Conservation (phyloP, 805 yeast genomes). For the Nakazawaea molendinolei region DNA sequence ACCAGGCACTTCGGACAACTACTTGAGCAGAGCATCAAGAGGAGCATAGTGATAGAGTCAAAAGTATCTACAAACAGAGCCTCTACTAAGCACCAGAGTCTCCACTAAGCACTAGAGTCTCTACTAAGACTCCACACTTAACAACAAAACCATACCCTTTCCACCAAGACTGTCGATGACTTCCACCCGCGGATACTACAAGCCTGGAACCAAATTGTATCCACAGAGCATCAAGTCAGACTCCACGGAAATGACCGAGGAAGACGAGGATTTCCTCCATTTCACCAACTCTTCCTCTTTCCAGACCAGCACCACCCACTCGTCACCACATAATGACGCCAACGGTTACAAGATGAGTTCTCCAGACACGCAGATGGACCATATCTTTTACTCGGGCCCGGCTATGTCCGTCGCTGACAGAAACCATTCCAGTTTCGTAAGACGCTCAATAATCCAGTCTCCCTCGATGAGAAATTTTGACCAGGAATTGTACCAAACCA, state of each 20-base stretch:
- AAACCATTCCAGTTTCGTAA: conserved; percentile 23
- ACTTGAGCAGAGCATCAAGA: too few relatives aligned
- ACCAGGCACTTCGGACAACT: too few relatives aligned
- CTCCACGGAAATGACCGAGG: conserved; percentile 24
- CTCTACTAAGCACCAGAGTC: too few relatives aligned
- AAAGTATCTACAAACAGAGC: too few relatives aligned
- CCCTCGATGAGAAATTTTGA: conserved; percentile 24
- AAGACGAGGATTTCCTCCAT: conserved; percentile 26
- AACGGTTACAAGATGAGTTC: too few relatives aligned
- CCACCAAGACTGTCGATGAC: too few relatives aligned
- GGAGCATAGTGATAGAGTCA: too few relatives aligned
- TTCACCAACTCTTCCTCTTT: conserved; percentile 29
- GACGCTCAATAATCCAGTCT: conserved; percentile 26
- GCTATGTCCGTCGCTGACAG: conserved; percentile 4
- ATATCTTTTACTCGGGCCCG: conserved; percentile 11
- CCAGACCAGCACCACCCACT: conserved; percentile 28
- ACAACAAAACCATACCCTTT: too few relatives aligned
- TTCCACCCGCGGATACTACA: too few relatives aligned
- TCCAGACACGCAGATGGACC: neutral
- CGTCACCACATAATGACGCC: conserved; percentile 13
- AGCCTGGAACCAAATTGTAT: conserved; percentile 2
- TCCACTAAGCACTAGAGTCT: too few relatives aligned
- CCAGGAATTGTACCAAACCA: conserved; percentile 6
- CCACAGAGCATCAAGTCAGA: conserved; percentile 8
- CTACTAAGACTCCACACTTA: too few relatives aligned